Base-by-base conservation (phyloP, 768 basidiomycete genomes). In the Agaricus sinodeliciosus region DNA sequence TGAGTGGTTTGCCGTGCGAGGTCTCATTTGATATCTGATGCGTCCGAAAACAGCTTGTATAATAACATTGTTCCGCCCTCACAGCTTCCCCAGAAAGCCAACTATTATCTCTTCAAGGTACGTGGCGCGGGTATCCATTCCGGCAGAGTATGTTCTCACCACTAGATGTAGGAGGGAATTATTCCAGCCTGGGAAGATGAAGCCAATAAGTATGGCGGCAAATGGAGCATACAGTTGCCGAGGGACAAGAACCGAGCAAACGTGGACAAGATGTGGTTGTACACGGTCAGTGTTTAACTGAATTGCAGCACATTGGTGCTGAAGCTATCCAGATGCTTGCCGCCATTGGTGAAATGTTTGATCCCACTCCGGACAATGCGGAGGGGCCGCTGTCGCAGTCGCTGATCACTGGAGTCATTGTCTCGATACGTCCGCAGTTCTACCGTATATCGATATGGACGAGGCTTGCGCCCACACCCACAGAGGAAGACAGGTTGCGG, bases 401-500 rank as follows among this genome's bases (percentile, higher is more conserved):
- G 35, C 73, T 91, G 59, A 85, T 87, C 60, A 97, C 94, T 0
- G 94, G 94, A 46, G 94, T 96, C 48, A 98, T 99, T 61, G 87
- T 97, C 43, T 94, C 91, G 4, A 85, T 90, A 41, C 87, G 96
- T 59, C 93, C 91, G 53, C 85, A 87, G 69, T 98, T 98, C 69
- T 99, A 93, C 74, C 87, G 96, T 39, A 69, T 99, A 61, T 94
- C 91, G 58, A 95, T 99, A 75, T 99, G 96, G 96, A 99, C 96
- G 45, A 82, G 95, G 37, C 71, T 83, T 31, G 89, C 95, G 4
- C 88, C 91, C 31, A 62, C 73, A 5, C 62, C 66, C 4, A 42
- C 59, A 12, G 78, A 78, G n/a, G 79, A 79, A 4, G 78, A 78
- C 56, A 59, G 63, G 9, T 72, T 95, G 60, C 81, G 84, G 50